These are phyloP conservation scores for Sporothrix pallida DNA, from an alignment of 2,329 filamentous ascomycete genomes.

Conservation along the genomic window DNA sequence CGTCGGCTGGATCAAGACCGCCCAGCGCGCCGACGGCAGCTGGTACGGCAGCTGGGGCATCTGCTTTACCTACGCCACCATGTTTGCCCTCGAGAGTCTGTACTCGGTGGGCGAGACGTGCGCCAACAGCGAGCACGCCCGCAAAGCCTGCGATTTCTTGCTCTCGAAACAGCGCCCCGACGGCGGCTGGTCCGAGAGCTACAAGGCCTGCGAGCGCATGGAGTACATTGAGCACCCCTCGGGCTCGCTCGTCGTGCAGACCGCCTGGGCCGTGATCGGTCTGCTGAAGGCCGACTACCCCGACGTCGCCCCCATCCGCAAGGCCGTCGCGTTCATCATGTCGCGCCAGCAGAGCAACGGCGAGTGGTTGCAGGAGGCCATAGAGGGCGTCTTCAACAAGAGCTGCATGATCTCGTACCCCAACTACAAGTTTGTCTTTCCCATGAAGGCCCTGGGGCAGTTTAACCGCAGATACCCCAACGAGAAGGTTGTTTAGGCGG, in stretches of 20 bases:
- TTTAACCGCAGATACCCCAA: constrained; percentile 77
- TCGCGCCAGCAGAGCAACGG: constrained; percentile 83
- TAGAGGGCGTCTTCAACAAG: constrained; percentile 99
- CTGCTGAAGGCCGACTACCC: constrained; percentile 85
- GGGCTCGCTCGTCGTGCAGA: constrained; percentile 89
- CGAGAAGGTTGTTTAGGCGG: constrained; percentile 54
- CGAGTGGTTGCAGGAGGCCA: constrained; percentile 93
- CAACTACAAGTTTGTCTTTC: constrained; percentile 98
- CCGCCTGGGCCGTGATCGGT: constrained; percentile 84
- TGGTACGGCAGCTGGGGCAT: constrained; percentile 99
- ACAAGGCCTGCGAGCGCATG: constrained; percentile 81
- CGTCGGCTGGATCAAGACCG: constrained; percentile 79
- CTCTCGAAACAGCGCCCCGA: constrained; percentile 83
- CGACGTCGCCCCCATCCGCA: constrained; percentile 71
- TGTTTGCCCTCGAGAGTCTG: constrained; percentile 93
- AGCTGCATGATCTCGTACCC: constrained; percentile 99
- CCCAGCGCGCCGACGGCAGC: constrained; percentile 80
- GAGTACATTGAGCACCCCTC: constrained; percentile 75
- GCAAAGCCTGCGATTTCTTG: constrained; percentile 82
- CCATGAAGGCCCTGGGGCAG: constrained; percentile 91
- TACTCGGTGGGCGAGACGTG: constrained; percentile 82
- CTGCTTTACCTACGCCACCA: constrained; percentile 94
- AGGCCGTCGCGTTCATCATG: constrained; percentile 82
- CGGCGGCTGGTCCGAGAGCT: constrained; percentile 96
- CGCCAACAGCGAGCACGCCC: constrained; percentile 70